phyloP scores from a whole-genome alignment of 1,284 basidiomycete species.

The Trametes versicolor region DNA sequence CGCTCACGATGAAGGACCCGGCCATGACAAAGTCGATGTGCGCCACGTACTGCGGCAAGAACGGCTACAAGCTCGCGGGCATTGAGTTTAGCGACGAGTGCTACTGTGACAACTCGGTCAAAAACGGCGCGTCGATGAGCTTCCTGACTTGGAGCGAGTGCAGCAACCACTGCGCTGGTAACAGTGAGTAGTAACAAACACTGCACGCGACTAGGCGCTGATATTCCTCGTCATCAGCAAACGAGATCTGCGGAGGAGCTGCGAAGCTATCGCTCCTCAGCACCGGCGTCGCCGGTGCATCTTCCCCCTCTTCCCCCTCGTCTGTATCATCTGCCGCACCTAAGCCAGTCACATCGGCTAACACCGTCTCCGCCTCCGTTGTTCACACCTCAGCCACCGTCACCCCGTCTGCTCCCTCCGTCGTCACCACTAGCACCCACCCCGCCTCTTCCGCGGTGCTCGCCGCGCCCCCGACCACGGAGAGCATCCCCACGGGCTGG shows the following conservation, averaged over 20 bases:
- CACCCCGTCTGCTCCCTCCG: slow-evolving; percentile 16
- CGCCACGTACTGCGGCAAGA: slow-evolving; percentile 39
- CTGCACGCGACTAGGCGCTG: neutral
- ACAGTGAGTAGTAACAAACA: slow-evolving; percentile 33
- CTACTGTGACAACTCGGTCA: slow-evolving; percentile 43
- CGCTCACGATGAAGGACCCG: slow-evolving; percentile 34
- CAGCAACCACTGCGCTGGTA: slow-evolving; percentile 40
- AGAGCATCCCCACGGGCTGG: slow-evolving; percentile 25
- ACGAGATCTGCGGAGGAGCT: slow-evolving; percentile 42
- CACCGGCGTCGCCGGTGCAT: slow-evolving; percentile 32
- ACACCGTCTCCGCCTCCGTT: slow-evolving; percentile 15
- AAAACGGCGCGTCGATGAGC: slow-evolving; percentile 39
- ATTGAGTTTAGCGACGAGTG: slow-evolving; percentile 43
- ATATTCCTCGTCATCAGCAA: slow-evolving; percentile 3
- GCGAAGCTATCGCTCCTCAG: slow-evolving; percentile 38
- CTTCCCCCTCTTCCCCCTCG: slow-evolving; percentile 19
- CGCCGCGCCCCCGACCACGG: slow-evolving; percentile 13
- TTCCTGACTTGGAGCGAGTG: slow-evolving; percentile 38
- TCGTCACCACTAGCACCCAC: slow-evolving; percentile 13
- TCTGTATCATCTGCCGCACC: slow-evolving; percentile 25
- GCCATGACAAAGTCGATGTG: slow-evolving; percentile 41
- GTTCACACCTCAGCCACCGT: slow-evolving; percentile 16
- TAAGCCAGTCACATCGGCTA: slow-evolving; percentile 21
- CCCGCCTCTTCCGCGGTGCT: slow-evolving; percentile 15
- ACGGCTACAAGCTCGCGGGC: slow-evolving; percentile 41